Base-by-base conservation (phyloP, 768 basidiomycete species). In the Pholiota conissans region DNA sequence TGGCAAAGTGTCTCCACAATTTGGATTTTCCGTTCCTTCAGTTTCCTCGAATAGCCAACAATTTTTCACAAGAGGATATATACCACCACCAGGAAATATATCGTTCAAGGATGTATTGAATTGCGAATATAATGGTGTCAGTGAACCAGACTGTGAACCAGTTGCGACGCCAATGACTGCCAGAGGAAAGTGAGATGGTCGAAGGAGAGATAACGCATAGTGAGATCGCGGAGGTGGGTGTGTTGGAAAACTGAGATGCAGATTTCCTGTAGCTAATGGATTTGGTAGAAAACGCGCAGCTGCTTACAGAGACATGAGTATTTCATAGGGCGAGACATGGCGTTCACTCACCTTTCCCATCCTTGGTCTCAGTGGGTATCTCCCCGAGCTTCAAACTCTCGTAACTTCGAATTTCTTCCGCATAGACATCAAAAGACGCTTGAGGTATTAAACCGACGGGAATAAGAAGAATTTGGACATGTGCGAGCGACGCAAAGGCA, bases 41-140 rank as follows among this genome's bases (percentile, higher is more conserved):
- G 82, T 82, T 69, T 90, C 84, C 69, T 95, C 93, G 62, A 95
- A 97, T 7, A 90, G 89, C 69, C 93, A 92, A 67, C 91, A 93
- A 56, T 84, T 88, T 67, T 80, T 87, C 18, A 91, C 87, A 26
- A 95, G 77, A 0, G 94, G 93, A 68, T 85, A 92, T 35, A 89
- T 78, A 11, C 82, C 82, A 10, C 81, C 80, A 27, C 80, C 71
- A 2, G 90, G 85, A 64, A 90, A 93, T 20, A 89, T 73, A 54
- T 91, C 84, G 11, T 77, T 74, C 16, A 95, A 62, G 0, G 81
- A 69, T 4, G 80, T 79, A 62, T 88, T 83, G 67, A 94, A 93
- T 61, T 92, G 83, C 27, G 81, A 74, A 59, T 82, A 77, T 63
- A 86, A 78, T 14, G 82, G 73, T 4, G 80, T 69, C 24, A 85